Base-by-base conservation (phyloP, 495 filamentous ascomycete genomes). In the Choiromyces venosus region DNA sequence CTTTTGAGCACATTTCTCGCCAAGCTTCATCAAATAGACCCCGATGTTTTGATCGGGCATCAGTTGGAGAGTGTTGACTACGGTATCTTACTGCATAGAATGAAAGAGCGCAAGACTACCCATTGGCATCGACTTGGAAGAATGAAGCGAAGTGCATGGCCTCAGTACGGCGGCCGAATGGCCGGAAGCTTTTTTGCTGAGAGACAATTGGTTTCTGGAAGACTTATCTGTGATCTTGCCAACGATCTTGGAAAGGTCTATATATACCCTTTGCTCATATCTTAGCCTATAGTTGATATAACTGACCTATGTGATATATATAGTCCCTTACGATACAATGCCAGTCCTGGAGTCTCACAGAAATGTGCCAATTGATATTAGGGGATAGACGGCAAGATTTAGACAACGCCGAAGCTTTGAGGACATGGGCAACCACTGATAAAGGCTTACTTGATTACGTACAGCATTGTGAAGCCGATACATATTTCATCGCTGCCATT, bases 51-150 rank as follows among this genome's bases (percentile, higher is more conserved):
- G 36, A 87, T 98, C 81, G 95, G 95, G n/a, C 95, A 98, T 80
- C 91, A 96, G 80, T 86, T 98, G 36, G 96, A 99, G 83, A 96
- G 95, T 78, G 93, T 99, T 4, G 95, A 99, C 78, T 96, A 95
- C 77, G 93, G 93, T 77, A 90, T 97, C 70, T 84, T 99, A 38
- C 84, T 99, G 9, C 95, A 88, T 82, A 89, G 95, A 29, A 86
- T 99, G 81, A 89, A 91, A 73, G 93, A 97, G 77, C 92, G 89
- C 83, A 97, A 93, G 82, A 94, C 92, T 0, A 92, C 91, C 9
- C 90, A 92, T 56, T 99, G 95, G 95, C 94, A 95, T 76, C 88
- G 93, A 39, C 90, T 99, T 70, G 95, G 95, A 66, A 87, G 95
- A 71, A 84, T 99, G 77, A 91, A 90, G 82, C 89, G 94, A 77